Evolutionary conservation across 2,329 filamentous ascomycete genomes (phyloP), one percentile per base, ranked within the genome.

Genomic region (Elsinoe ampelina): DNA sequence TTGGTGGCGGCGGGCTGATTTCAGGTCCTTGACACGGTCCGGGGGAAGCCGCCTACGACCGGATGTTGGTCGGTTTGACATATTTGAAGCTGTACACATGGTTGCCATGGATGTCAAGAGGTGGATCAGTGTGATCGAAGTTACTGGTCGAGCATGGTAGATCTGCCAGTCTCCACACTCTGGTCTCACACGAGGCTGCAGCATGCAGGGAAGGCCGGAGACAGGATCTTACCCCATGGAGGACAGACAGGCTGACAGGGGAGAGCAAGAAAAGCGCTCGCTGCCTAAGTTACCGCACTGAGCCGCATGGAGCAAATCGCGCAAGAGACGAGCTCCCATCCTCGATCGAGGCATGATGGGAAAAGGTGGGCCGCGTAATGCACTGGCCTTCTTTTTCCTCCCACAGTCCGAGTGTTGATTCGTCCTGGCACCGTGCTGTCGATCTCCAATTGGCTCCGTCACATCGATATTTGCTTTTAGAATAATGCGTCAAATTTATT

Each of bases 1-100:
- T 52, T 52, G 48, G 48, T 52, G 48, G 48, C 48, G 48, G 48
- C 48, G 32, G 48, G 45, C 45, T 50, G 22, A 35, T 15, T 50
- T 17, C 45, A 50, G 34, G 45, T 50, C 19, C 41, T 34, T 30
- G 7, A 36, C 11, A 35, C 36, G 26, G 19, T 52, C 48, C 48
- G 32, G 34, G 32, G 48, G 26, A 19, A 34, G 48, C 48, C 48
- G 19, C 32, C 32, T 22, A 19, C 15, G 19, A 35, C 13, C 32
- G 48, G 26, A 15, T 50, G 45, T 34, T 50, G 45, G 22, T 10
- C 15, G 30, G 20, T 22, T 22, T 45, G 8, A 13, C n/a, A 45
- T 4, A 45, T 13, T 13, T 22, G 19, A 45, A 45, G 41, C 20
- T 45, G 41, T 45, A 45, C 19, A 45, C 19, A n/a, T 26, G 41